Percentiles rank a stretch among this genome's conserved stretches.
phyloP scores from a whole-genome alignment of 2,329 filamentous ascomycete species.

The Clathrospora elynae region DNA sequence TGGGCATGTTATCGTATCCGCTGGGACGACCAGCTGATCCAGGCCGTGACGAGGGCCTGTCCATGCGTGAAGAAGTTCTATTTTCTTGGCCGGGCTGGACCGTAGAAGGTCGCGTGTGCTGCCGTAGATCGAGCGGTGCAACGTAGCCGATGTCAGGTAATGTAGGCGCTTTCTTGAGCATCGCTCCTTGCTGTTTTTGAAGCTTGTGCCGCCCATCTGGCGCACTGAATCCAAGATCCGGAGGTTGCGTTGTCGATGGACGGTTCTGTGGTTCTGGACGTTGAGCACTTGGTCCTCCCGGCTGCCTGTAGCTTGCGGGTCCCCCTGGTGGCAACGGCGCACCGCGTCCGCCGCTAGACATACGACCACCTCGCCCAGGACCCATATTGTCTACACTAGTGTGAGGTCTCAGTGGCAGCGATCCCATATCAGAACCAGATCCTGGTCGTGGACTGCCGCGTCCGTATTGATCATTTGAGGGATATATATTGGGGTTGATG shows the following conservation, averaged over 20 bases:
- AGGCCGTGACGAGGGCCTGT: conserved; percentile 33
- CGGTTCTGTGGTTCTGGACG: conserved; percentile 40
- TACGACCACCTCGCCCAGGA: conserved; percentile 39
- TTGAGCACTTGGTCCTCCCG: conserved; percentile 47
- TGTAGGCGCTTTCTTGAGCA: conserved; percentile 40
- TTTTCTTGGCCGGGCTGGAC: conserved; percentile 44
- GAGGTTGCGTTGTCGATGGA: conserved; percentile 49
- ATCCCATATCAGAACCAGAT: conserved; percentile 34
- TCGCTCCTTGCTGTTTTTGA: conserved; percentile 45
- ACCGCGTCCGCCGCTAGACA: conserved; percentile 35
- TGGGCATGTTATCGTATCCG: conserved; percentile 32
- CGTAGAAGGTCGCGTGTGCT: conserved; percentile 44
- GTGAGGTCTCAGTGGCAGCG: conserved; percentile 44
- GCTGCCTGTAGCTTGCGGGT: conserved; percentile 45
- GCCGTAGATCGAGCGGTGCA: conserved; percentile 44
- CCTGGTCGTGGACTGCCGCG: conserved; percentile 36
- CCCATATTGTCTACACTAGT: conserved; percentile 47
- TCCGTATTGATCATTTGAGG: conserved; percentile 36
- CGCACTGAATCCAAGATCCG: conserved; percentile 52
- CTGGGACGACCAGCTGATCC: conserved; percentile 39
- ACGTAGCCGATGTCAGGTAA: conserved; percentile 47
- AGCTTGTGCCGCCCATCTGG: conserved; percentile 52
- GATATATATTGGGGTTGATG: conserved; percentile 54
- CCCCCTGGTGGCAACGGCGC: conserved; percentile 37
- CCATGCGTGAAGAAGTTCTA: conserved; percentile 32